Evolutionary conservation across 805 yeast species (phyloP).

Genomic region (Cyberlindnera maritima): DNA sequence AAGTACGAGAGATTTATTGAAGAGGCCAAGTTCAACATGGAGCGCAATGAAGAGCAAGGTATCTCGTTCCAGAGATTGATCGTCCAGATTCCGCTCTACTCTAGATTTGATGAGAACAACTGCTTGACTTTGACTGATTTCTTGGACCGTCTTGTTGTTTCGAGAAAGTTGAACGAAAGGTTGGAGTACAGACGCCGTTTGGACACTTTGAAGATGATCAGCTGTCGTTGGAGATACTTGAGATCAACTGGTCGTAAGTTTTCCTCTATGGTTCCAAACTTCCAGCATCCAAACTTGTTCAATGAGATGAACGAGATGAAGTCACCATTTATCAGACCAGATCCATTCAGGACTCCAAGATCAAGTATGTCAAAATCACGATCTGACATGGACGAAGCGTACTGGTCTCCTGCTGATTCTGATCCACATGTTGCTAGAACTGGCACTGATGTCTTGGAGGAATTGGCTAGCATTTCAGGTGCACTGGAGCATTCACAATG

Average conservation of each 20-base stretch:
- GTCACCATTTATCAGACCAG: neutral
- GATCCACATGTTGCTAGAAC: neutral
- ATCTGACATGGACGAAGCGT: slow-evolving; percentile 7
- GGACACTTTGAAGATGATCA: slow-evolving; percentile 35
- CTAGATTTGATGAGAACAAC: slow-evolving; percentile 70
- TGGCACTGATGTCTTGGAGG: slow-evolving; percentile 12
- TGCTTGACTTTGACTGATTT: slow-evolving; percentile 74
- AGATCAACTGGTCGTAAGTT: slow-evolving; percentile 13
- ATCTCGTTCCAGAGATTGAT: slow-evolving; percentile 63
- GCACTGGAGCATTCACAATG: slow-evolving; percentile 21
- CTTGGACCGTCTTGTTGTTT: slow-evolving; percentile 56
- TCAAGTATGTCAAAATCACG: neutral
- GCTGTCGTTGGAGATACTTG: slow-evolving; percentile 33
- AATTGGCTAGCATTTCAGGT: slow-evolving; percentile 16
- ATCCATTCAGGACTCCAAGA: slow-evolving; percentile 10
- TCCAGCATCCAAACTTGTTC: neutral
- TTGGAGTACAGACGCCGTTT: slow-evolving; percentile 31
- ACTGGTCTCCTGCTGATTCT: slow-evolving; percentile 21
- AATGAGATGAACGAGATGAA: neutral
- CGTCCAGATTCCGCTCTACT: slow-evolving; percentile 69
- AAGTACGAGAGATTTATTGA: slow-evolving; percentile 66
- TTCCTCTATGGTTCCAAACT: slow-evolving; percentile 3
- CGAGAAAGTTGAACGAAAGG: slow-evolving; percentile 52
- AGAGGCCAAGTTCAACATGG: slow-evolving; percentile 61
- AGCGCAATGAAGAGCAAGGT: slow-evolving; percentile 55